Conservation (phyloP, 1,284 basidiomycete genomes). For the Pascua guehoae region DNA sequence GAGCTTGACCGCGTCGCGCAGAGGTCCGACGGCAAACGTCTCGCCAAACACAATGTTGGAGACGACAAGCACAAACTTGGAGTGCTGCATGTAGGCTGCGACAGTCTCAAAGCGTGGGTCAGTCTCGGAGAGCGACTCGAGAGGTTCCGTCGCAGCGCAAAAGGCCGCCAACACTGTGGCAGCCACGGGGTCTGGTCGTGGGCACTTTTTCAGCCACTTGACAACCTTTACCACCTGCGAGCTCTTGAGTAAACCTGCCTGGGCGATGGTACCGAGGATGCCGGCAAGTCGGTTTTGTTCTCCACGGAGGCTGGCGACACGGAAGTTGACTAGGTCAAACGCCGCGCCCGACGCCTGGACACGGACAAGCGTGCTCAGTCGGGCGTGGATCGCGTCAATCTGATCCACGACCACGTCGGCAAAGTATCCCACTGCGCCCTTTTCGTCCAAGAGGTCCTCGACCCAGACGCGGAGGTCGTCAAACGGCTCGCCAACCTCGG, state of each 20-base stretch:
- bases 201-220: slow-evolving; percentile 43
- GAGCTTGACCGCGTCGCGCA: slow-evolving; percentile 74
- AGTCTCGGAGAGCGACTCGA: slow-evolving; percentile 22
- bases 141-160: slow-evolving; percentile 29
- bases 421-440: slow-evolving; percentile 25
- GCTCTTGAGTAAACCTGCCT: slow-evolving; percentile 34
- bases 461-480: slow-evolving; percentile 33
- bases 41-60: slow-evolving; percentile 37
- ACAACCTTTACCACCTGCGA: slow-evolving; percentile 40
- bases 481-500: slow-evolving; percentile 24
- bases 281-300: slow-evolving; percentile 39
- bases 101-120: slow-evolving; percentile 26
- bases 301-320: slow-evolving; percentile 26
- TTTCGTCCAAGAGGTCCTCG: slow-evolving; percentile 31
- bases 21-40: slow-evolving; percentile 66
- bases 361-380: slow-evolving; percentile 25
- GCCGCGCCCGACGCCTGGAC: slow-evolving; percentile 20
- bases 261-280: slow-evolving; percentile 28
- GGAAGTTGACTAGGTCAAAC: slow-evolving; percentile 36
- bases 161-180: slow-evolving; percentile 29
- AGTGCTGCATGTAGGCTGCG: slow-evolving; percentile 20
- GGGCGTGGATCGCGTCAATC: slow-evolving; percentile 29
- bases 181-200: slow-evolving; percentile 31
- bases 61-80: slow-evolving; percentile 35
- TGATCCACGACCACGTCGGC: slow-evolving; percentile 38